A percentile compares a stretch with the other conserved stretches of the same genome.
These are phyloP conservation scores for Exidia glandulosa DNA, from an alignment of 768 basidiomycete species.

Conservation along the genomic window DNA sequence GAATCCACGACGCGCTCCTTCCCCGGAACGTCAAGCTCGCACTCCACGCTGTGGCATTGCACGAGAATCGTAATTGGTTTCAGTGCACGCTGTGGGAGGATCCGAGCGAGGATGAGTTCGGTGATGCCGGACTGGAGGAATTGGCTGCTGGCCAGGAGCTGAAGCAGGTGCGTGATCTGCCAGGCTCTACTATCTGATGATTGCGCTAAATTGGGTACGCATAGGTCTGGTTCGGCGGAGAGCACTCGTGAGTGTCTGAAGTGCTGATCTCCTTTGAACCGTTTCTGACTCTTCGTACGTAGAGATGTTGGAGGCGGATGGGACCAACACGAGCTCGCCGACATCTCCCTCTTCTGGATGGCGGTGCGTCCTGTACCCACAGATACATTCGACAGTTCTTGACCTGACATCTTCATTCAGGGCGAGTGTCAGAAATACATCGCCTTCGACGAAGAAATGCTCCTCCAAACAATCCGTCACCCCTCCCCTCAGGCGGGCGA, in stretches of 20 bases:
- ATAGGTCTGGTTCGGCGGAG: conserved; percentile 18
- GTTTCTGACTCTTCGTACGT: no score
- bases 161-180: background rate
- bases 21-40: conserved; percentile 11
- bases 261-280: no score
- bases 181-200: no score
- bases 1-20: conserved; percentile 2
- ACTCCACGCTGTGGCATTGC: conserved; percentile 17
- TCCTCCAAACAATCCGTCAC: background rate
- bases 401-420: background rate
- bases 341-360: conserved; percentile 16
- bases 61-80: conserved; percentile 17
- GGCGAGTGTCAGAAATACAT: background rate
- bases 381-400: background rate
- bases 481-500: background rate
- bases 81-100: conserved; percentile 11
- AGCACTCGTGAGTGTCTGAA: conserved; percentile 7
- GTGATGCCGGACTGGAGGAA: background rate
- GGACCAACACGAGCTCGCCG: conserved; percentile 7
- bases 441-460: background rate
- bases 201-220: background rate
- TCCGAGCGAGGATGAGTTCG: background rate
- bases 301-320: conserved; percentile 11
- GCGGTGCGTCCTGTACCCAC: conserved; percentile 1
- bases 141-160: conserved; percentile 1